These are phyloP conservation scores for Trichophyton benhamiae DNA, from an alignment of 2,329 filamentous ascomycete genomes.

Conservation along the genomic window DNA sequence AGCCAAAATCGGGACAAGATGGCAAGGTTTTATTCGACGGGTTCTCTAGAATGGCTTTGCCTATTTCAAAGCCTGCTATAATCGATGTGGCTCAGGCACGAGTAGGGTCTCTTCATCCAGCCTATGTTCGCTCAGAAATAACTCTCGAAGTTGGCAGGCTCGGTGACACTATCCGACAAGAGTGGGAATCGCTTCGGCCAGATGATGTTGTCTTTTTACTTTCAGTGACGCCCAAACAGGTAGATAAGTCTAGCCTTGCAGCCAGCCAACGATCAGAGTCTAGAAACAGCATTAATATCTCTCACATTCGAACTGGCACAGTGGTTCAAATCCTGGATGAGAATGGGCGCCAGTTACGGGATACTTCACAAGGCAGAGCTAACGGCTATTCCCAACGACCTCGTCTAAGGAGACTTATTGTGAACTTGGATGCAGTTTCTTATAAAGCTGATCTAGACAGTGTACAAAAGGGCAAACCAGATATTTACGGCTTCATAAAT, in stretches of 20 bases:
- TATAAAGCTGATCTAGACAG: slow-evolving; percentile 66
- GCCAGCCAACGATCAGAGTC: slow-evolving; percentile 31
- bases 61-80: slow-evolving; percentile 73
- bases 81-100: slow-evolving; percentile 71
- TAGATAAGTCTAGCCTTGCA: slow-evolving; percentile 15
- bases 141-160: slow-evolving; percentile 69
- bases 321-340: slow-evolving; percentile 79
- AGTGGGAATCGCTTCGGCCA: slow-evolving; percentile 79
- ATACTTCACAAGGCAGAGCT: slow-evolving; percentile 40
- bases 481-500: slow-evolving; percentile 77
- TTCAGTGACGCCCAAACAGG: slow-evolving; percentile 50
- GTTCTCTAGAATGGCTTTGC: slow-evolving; percentile 82
- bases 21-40: slow-evolving; percentile 61
- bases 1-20: slow-evolving; percentile 52
- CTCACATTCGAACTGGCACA: slow-evolving; percentile 66
- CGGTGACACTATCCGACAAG: slow-evolving; percentile 60
- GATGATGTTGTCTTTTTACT: slow-evolving; percentile 87
- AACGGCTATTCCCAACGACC: slow-evolving; percentile 51
- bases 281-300: slow-evolving; percentile 39
- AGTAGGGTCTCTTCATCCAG: slow-evolving; percentile 73
- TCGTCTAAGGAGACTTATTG: slow-evolving; percentile 55
- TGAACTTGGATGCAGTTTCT: slow-evolving; percentile 66
- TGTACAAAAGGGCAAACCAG: slow-evolving; percentile 52
- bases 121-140: slow-evolving; percentile 75
- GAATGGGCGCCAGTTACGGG: slow-evolving; percentile 60